A percentile compares a stretch with the other conserved stretches of the same genome.
Conservation (phyloP, 345 rosid genomes). For the Eucalyptus polyanthemos region DNA sequence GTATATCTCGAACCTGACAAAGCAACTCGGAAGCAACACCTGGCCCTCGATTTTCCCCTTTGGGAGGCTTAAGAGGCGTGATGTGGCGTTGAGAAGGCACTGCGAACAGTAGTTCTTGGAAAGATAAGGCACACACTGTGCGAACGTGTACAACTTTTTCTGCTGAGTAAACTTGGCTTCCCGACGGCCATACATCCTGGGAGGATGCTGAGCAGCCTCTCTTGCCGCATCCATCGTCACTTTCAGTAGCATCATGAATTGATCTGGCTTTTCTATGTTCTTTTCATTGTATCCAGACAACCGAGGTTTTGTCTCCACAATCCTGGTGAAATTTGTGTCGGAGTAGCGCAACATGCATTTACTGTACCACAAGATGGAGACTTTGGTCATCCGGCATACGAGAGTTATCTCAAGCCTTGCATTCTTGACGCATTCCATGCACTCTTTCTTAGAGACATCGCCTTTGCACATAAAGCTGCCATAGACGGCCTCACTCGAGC, state of each 20-base stretch:
- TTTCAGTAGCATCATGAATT: background rate
- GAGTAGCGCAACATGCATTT: conserved; percentile 20
- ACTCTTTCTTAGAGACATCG: background rate
- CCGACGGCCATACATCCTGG: background rate
- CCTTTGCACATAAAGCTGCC: conserved; percentile 13
- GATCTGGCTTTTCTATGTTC: background rate
- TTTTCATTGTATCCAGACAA: background rate
- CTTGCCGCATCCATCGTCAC: background rate
- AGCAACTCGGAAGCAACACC: background rate
- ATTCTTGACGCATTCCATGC: background rate
- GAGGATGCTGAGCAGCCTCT: background rate
- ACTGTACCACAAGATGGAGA: conserved; percentile 18
- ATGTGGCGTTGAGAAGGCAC: no score
- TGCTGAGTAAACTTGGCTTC: background rate
- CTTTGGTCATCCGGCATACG: background rate
- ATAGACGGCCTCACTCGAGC: background rate
- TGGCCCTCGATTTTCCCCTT: no score
- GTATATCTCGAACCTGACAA: background rate
- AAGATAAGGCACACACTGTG: background rate
- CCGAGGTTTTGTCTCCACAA: background rate
- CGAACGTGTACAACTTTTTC: background rate
- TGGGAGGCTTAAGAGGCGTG: no score
- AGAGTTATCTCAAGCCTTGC: background rate
- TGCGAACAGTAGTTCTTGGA: no score
- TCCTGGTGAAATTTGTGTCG: background rate